Conservation (phyloP, 495 filamentous ascomycete species). For the Cairneyella variabilis region DNA sequence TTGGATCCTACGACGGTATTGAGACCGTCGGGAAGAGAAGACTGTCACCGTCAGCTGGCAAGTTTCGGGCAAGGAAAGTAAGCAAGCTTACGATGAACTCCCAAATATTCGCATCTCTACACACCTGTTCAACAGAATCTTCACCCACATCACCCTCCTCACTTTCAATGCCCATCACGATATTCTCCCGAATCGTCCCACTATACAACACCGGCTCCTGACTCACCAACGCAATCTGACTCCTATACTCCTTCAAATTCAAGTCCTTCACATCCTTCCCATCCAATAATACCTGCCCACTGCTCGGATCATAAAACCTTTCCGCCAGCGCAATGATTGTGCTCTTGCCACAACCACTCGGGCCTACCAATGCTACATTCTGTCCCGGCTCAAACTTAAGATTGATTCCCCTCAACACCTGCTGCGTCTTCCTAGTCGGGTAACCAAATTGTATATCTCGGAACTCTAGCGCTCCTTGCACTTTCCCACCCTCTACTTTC, state of each 20-base stretch:
- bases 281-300: slow-evolving; percentile 64
- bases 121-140: slow-evolving; percentile 20
- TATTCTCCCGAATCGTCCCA: slow-evolving; percentile 50
- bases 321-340: slow-evolving; percentile 52
- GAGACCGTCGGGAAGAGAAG: slow-evolving; percentile 67
- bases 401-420: slow-evolving; percentile 48
- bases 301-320: slow-evolving; percentile 49
- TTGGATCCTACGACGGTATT: slow-evolving; percentile 70
- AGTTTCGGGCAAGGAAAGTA: not conserved
- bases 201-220: slow-evolving; percentile 75
- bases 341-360: slow-evolving; percentile 54
- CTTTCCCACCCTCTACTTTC: not conserved
- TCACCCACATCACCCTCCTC: slow-evolving; percentile 59
- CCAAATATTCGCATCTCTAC: slow-evolving; percentile 24
- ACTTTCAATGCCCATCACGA: slow-evolving; percentile 57
- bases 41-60: not conserved
- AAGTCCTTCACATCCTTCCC: slow-evolving; percentile 63
- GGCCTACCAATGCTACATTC: slow-evolving; percentile 50
- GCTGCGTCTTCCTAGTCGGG: slow-evolving; percentile 51
- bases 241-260: slow-evolving; percentile 70
- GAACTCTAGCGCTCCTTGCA: slow-evolving; percentile 26
- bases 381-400: slow-evolving; percentile 51
- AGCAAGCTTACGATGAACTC: slow-evolving; percentile 41
- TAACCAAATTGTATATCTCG: slow-evolving; percentile 19
- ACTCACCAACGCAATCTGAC: slow-evolving; percentile 69